Evolutionary conservation across 2,329 filamentous ascomycete species (phyloP).

Genomic region (Colletotrichum acutatum): DNA sequence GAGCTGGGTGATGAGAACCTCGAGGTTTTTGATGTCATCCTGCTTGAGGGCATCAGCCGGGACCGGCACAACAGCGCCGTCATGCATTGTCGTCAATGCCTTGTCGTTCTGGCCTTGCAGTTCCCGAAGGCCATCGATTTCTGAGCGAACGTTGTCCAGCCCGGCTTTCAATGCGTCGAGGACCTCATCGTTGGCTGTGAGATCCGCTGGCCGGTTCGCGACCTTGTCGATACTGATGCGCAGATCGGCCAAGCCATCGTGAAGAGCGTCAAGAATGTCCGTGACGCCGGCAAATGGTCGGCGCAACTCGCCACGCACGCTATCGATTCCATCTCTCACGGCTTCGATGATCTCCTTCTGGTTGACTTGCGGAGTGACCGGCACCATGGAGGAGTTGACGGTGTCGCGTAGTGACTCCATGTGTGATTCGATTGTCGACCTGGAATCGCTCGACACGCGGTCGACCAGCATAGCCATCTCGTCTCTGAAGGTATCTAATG

Average conservation of each 20-base stretch:
- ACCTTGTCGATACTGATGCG: conserved; percentile 81
- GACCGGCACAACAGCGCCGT: conserved; percentile 60
- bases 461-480: conserved; percentile 73
- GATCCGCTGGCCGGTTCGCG: conserved; percentile 81
- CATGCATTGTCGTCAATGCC: conserved; percentile 64
- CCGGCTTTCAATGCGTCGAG: conserved; percentile 88
- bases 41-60: conserved; percentile 67
- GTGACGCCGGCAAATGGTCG: conserved; percentile 77
- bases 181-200: conserved; percentile 89
- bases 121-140: conserved; percentile 83
- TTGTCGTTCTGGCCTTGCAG: conserved; percentile 53
- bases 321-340: conserved; percentile 77
- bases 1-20: conserved; percentile 83
- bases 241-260: conserved; percentile 85
- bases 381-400: conserved; percentile 76
- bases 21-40: conserved; percentile 86
- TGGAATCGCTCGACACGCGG: conserved; percentile 59
- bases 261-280: conserved; percentile 88
- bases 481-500: conserved; percentile 73
- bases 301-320: conserved; percentile 80
- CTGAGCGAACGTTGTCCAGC: conserved; percentile 77
- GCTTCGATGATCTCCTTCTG: conserved; percentile 77
- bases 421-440: conserved; percentile 81
- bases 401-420: conserved; percentile 85
- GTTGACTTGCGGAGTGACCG: conserved; percentile 62